These are phyloP conservation scores for Acanthamoeba castellanii DNA, from an alignment of 208 protist genomes.

Conservation along the genomic window DNA sequence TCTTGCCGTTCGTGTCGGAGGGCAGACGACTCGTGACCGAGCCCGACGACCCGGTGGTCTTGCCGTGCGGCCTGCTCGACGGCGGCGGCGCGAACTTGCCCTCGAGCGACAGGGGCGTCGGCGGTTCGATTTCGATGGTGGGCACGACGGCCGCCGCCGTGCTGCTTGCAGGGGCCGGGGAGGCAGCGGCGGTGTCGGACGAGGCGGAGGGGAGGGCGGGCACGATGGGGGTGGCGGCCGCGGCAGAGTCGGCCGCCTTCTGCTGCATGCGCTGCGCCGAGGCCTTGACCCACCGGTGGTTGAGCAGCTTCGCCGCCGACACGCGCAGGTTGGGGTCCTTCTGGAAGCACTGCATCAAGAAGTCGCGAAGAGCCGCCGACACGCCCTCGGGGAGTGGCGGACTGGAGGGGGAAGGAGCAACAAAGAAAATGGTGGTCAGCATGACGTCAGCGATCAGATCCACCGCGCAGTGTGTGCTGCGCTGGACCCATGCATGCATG, in stretches of 20 bases:
- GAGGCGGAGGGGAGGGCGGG: not conserved
- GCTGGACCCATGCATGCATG: too few species aligned
- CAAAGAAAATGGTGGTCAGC: slow-evolving; percentile 59
- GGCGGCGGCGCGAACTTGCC: not conserved
- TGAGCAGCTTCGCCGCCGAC: slow-evolving; percentile 87
- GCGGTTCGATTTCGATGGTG: not conserved
- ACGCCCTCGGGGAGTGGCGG: slow-evolving; percentile 90
- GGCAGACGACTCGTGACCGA: not conserved
- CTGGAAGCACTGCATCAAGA: slow-evolving; percentile 91
- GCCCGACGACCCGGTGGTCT: not conserved
- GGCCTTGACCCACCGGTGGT: slow-evolving; percentile 84
- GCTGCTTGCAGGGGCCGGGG: not conserved
- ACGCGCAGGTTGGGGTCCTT: slow-evolving; percentile 88
- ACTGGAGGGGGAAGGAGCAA: slow-evolving; percentile 88
- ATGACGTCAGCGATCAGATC: not conserved
- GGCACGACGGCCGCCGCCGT: not conserved
- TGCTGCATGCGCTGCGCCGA: slow-evolving; percentile 52
- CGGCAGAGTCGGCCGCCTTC: not conserved
- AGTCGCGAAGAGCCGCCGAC: slow-evolving; percentile 87
- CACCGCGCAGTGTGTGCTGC: too few species aligned
- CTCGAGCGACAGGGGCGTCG: not conserved
- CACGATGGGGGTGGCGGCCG: not conserved
- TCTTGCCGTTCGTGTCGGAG: not conserved
- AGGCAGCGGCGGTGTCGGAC: not conserved
- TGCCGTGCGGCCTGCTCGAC: not conserved